phyloP scores from a whole-genome alignment of 2,329 filamentous ascomycete species.

The Diaporthe velutina region DNA sequence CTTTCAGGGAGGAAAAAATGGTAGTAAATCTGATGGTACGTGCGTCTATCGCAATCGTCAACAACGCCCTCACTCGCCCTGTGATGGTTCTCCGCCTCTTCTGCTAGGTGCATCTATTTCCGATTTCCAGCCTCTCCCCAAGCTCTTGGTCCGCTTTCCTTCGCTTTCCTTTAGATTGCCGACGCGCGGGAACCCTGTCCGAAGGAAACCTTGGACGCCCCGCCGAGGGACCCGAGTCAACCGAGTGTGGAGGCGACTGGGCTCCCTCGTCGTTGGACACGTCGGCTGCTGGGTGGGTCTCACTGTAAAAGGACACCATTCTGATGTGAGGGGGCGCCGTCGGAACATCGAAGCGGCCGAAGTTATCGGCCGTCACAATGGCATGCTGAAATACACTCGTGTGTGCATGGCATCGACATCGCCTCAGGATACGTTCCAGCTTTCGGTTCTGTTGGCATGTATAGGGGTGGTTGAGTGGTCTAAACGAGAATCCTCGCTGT shows the following conservation, averaged over 20 bases:
- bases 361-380: background rate
- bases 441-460: background rate
- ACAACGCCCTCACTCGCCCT: background rate
- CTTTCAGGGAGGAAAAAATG: background rate
- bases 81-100: background rate
- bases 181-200: background rate
- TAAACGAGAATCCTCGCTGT: background rate
- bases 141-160: background rate
- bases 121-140: background rate
- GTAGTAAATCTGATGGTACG: background rate
- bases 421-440: background rate
- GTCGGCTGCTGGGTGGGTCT: background rate
- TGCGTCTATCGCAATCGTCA: conserved; percentile 15
- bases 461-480: no score
- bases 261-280: background rate
- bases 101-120: no score
- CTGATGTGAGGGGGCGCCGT: background rate
- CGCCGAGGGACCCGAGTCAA: background rate
- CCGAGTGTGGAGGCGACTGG: background rate
- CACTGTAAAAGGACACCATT: background rate
- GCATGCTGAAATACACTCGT: background rate
- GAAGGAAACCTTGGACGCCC: no score
- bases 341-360: background rate
- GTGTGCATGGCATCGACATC: background rate
- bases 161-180: no score